These are phyloP conservation scores for Trichomonas vaginalis DNA, from an alignment of 208 protist genomes.

Conservation along the genomic window DNA sequence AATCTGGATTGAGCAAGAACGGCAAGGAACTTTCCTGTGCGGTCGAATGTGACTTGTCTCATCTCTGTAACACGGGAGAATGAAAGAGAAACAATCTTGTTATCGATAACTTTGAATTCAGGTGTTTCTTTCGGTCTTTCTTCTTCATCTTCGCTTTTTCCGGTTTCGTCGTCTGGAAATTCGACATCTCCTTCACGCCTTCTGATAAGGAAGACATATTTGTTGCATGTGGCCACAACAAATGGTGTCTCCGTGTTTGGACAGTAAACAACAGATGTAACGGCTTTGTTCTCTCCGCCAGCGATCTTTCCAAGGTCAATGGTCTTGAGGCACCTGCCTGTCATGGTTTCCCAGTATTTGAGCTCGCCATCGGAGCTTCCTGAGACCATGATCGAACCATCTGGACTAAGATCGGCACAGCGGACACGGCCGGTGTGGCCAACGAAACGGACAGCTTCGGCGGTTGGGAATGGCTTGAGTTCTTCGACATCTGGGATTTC, in stretches of 20 bases:
- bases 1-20: constrained; percentile 20
- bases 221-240: not conserved
- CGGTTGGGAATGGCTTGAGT: constrained; percentile 90
- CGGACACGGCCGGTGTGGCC: not conserved
- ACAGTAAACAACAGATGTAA: not conserved
- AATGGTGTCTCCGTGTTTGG: not conserved
- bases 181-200: not conserved
- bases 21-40: constrained; percentile 47
- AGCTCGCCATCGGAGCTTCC: constrained; percentile 70
- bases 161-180: not conserved
- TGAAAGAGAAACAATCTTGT: not conserved
- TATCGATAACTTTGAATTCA: not conserved
- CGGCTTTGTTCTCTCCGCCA: constrained; percentile 2
- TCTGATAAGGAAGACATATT: not conserved
- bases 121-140: not conserved
- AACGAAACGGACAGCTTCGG: constrained; percentile 35
- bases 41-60: constrained; percentile 50
- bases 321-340: constrained; percentile 71
- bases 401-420: not conserved
- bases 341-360: constrained; percentile 85
- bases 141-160: not conserved
- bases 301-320: constrained; percentile 37
- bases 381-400: not conserved
- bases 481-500: constrained; percentile 84
- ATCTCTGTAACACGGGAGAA: not conserved